Evolutionary conservation across 345 rosid genomes (phyloP).

Genomic region (Syzygium oleosum): DNA sequence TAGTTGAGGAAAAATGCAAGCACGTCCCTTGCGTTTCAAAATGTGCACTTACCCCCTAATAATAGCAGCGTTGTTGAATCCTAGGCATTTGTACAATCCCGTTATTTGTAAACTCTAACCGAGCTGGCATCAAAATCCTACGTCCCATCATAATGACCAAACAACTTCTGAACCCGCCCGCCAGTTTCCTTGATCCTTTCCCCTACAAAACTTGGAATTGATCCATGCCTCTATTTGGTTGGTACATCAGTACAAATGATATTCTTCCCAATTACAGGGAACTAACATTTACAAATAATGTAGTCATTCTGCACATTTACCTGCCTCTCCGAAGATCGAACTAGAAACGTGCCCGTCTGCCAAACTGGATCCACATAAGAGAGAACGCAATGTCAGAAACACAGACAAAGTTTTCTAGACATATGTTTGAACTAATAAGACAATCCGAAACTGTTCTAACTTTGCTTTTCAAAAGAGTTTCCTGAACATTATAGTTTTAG

Average conservation of each 20-base stretch:
- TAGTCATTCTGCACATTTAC: not conserved
- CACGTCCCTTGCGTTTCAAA: not conserved
- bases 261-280: not conserved
- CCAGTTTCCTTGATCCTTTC: not conserved
- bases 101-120: not conserved
- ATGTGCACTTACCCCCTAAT: not conserved
- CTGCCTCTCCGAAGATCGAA: not conserved
- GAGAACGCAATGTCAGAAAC: not conserved
- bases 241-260: not conserved
- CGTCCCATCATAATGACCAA: not conserved
- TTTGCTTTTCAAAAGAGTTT: not conserved
- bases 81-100: not conserved
- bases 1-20: not conserved
- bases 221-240: not conserved
- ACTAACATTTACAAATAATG: not conserved
- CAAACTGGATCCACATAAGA: not conserved
- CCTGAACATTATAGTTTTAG: not conserved
- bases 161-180: not conserved
- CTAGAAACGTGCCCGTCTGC: not conserved
- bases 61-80: not conserved
- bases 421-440: not conserved
- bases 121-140: not conserved
- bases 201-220: not conserved
- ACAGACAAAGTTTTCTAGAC: not conserved
- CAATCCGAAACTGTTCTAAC: not conserved